Evolutionary conservation across 169 alveolate genomes (phyloP).

Genomic region (Plasmodium vinckei): DNA sequence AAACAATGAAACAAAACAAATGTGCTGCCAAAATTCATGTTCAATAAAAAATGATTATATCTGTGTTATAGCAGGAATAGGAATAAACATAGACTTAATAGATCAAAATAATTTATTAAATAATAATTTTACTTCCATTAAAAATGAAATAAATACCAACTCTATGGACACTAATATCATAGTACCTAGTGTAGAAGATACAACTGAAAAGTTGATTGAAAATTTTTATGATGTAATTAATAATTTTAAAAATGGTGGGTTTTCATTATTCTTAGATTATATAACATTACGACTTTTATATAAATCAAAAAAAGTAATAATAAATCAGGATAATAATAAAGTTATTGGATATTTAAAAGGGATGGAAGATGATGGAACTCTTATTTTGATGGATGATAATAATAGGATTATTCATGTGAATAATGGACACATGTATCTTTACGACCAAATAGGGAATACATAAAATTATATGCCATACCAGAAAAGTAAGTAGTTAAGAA

Average conservation of each 20-base stretch:
- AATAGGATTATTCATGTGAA: constrained; percentile 9
- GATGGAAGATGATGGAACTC: constrained; percentile 20
- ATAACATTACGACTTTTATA: constrained; percentile 27
- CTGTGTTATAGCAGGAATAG: constrained; percentile 42
- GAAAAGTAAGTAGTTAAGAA: no score
- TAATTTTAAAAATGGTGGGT: constrained; percentile 17
- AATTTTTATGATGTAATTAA: constrained; percentile 3
- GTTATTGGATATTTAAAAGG: constrained; percentile 7
- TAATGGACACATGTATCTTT: constrained; percentile 13
- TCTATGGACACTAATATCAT: no score
- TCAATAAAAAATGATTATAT: background rate
- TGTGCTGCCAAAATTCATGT: no score
- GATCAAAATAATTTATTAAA: constrained; percentile 18
- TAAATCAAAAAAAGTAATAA: constrained; percentile 7
- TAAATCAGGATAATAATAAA: constrained; percentile 21
- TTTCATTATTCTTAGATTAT: constrained; percentile 22
- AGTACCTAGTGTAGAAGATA: constrained; percentile 33
- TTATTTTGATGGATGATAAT: constrained; percentile 3
- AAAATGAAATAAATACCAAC: constrained; percentile 20
- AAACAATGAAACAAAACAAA: background rate
- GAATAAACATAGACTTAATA: constrained; percentile 24
- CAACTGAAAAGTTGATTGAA: constrained; percentile 16
- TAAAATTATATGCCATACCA: background rate
- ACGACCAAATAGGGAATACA: constrained; percentile 4
- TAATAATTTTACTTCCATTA: constrained; percentile 31